Evolutionary conservation across 805 yeast genomes (phyloP).

Genomic region (Saccharomycopsis babjevae): DNA sequence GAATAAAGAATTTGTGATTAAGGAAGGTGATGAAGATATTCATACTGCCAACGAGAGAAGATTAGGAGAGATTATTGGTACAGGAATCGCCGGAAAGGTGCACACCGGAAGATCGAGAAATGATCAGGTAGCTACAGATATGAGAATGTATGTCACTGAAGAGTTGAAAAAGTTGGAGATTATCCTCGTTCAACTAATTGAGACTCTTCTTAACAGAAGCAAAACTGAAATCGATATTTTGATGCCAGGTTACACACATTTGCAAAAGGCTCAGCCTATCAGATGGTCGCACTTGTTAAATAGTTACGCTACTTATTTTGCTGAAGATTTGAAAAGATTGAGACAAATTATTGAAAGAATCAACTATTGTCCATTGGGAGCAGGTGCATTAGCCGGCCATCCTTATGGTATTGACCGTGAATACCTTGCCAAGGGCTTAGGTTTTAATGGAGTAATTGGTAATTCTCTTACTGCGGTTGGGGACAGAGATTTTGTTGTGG

Average conservation of each 20-base stretch:
- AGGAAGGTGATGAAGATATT: constrained; percentile 92
- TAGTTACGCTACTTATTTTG: constrained; percentile 87
- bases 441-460: constrained; percentile 81
- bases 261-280: constrained; percentile 99
- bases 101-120: constrained; percentile 99
- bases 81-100: constrained; percentile 89
- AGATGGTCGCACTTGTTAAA: constrained; percentile 98
- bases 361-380: constrained; percentile 86
- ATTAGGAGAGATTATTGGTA: constrained; percentile 91
- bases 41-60: constrained; percentile 99
- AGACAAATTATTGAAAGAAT: constrained; percentile 71
- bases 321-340: constrained; percentile 82
- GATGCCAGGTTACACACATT: constrained; percentile 99
- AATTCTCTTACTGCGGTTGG: constrained; percentile 95
- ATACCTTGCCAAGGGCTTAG: constrained; percentile 67
- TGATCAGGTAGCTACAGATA: constrained; percentile 98
- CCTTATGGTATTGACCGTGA: constrained; percentile 99
- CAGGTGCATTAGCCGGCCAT: constrained; percentile 98
- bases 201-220: constrained; percentile 64
- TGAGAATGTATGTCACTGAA: constrained; percentile 88
- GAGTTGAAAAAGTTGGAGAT: constrained; percentile 51
- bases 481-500: constrained; percentile 96
- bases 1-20: constrained; percentile 52
- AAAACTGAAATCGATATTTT: constrained; percentile 77
- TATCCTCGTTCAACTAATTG: constrained; percentile 51